Evolutionary conservation across 495 filamentous ascomycete genomes (phyloP).

Genomic region (Chaetomium cochliodes): DNA sequence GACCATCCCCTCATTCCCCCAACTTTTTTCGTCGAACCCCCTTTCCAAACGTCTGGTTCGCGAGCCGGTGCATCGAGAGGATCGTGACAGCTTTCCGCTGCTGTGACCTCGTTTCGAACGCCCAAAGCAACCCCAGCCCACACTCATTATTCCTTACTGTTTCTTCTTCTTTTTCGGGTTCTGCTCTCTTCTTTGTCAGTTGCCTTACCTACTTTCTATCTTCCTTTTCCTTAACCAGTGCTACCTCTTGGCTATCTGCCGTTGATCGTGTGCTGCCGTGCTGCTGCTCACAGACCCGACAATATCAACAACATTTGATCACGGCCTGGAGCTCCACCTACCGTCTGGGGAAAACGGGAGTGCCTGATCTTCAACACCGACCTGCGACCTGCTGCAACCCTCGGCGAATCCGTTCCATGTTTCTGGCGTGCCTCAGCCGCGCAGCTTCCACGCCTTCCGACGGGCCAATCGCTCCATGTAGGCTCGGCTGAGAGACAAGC

Average conservation of each 20-base stretch:
- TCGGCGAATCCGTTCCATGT: slow-evolving; percentile 29
- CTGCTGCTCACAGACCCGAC: not conserved
- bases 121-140: slow-evolving; percentile 10
- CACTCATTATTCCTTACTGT: slow-evolving; percentile 8
- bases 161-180: not conserved
- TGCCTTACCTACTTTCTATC: not conserved
- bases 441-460: slow-evolving; percentile 19
- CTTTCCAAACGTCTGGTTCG: not conserved
- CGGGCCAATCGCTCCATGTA: slow-evolving; percentile 26
- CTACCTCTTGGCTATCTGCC: not conserved
- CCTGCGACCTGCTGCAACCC: slow-evolving; percentile 25
- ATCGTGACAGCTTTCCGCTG: not conserved
- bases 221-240: not conserved
- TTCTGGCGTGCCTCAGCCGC: slow-evolving; percentile 21
- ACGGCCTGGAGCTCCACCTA: slow-evolving; percentile 20
- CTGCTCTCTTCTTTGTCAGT: not conserved
- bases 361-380: slow-evolving; percentile 8
- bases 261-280: not conserved
- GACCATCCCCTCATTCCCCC: slow-evolving; percentile 15
- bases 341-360: slow-evolving; percentile 1
- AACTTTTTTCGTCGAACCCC: not conserved
- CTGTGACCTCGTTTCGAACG: not conserved
- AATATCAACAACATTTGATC: not conserved
- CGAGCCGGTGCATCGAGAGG: not conserved
- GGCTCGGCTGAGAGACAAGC: slow-evolving; percentile 10